Conservation (phyloP, 768 basidiomycete species). For the Hygrophorus pudorinus region DNA sequence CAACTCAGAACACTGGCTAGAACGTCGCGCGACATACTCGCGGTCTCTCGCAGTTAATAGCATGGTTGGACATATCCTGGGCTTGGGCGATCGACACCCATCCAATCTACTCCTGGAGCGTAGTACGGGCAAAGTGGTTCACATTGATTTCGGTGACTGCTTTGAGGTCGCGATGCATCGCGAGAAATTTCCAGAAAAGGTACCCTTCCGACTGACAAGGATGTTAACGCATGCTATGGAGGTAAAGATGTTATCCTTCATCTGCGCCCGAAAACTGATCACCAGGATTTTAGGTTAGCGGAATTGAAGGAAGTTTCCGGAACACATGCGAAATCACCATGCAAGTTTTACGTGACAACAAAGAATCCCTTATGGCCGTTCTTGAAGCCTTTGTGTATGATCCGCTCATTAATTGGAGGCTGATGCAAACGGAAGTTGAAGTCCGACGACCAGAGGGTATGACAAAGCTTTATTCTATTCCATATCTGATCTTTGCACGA, state of each 20-base stretch:
- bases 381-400: slow-evolving; percentile 98
- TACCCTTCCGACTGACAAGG: slow-evolving; percentile 94
- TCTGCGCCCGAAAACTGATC: slow-evolving; percentile 5
- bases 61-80: slow-evolving; percentile 98
- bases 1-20: slow-evolving; percentile 97
- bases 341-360: slow-evolving; percentile 91
- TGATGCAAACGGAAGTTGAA: slow-evolving; percentile 80
- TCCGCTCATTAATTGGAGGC: slow-evolving; percentile 93
- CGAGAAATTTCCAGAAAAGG: slow-evolving; percentile 98
- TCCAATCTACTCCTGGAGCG: slow-evolving; percentile 91
- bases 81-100: slow-evolving; percentile 95
- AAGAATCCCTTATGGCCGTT: slow-evolving; percentile 98
- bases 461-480: slow-evolving; percentile 7
- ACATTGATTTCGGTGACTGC: slow-evolving; percentile 97
- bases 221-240: slow-evolving; percentile 99
- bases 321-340: slow-evolving; percentile 97
- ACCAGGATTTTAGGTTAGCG: slow-evolving; percentile 64
- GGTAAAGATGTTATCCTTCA: slow-evolving; percentile 32
- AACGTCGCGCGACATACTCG: slow-evolving; percentile 91
- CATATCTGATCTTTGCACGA: slow-evolving; percentile 5
- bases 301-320: slow-evolving; percentile 95
- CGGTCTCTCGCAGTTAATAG: slow-evolving; percentile 93
- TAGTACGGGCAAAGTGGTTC: slow-evolving; percentile 88
- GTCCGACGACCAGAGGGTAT: slow-evolving; percentile 58
- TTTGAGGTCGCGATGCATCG: slow-evolving; percentile 98